phyloP scores from a whole-genome alignment of 2,329 filamentous ascomycete genomes.

The Cordyceps cicadae region DNA sequence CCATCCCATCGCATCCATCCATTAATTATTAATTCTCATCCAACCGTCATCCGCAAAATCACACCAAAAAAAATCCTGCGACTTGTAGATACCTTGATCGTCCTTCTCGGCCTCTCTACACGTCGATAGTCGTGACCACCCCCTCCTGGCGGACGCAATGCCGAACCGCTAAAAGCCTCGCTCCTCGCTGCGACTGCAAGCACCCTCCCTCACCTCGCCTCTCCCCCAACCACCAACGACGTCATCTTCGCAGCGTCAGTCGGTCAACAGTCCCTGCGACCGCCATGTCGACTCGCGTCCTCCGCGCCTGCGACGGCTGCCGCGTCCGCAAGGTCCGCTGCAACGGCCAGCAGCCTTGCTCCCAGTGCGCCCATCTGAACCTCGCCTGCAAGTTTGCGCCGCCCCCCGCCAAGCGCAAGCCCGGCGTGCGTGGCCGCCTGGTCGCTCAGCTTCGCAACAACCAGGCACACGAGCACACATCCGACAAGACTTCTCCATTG shows the following conservation, averaged over 20 bases:
- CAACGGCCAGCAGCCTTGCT: slow-evolving; percentile 26
- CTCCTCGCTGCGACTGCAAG: not conserved
- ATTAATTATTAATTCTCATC: not conserved
- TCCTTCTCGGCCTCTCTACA: not conserved
- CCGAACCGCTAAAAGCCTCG: not conserved
- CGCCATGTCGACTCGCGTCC: slow-evolving; percentile 7
- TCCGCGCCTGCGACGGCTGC: slow-evolving; percentile 29
- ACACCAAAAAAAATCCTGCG: not conserved
- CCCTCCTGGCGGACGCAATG: not conserved
- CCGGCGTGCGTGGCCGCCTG: slow-evolving; percentile 26
- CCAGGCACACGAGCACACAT: not conserved
- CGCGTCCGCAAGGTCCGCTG: slow-evolving; percentile 31
- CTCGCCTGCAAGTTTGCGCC: slow-evolving; percentile 27
- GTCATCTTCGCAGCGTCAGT: not conserved
- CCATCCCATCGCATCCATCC: not conserved
- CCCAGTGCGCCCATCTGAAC: slow-evolving; percentile 28
- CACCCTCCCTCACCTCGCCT: not conserved
- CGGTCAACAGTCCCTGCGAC: not conserved
- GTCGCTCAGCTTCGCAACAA: slow-evolving; percentile 27
- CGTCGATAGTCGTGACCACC: not conserved
- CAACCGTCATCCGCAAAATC: too few relatives aligned
- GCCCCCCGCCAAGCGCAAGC: slow-evolving; percentile 25
- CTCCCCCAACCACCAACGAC: not conserved
- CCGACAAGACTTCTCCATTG: not conserved
- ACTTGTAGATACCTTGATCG: too few relatives aligned